These are phyloP conservation scores for Wickerhamomyces bovis DNA, from an alignment of 805 yeast species.

Conservation along the genomic window DNA sequence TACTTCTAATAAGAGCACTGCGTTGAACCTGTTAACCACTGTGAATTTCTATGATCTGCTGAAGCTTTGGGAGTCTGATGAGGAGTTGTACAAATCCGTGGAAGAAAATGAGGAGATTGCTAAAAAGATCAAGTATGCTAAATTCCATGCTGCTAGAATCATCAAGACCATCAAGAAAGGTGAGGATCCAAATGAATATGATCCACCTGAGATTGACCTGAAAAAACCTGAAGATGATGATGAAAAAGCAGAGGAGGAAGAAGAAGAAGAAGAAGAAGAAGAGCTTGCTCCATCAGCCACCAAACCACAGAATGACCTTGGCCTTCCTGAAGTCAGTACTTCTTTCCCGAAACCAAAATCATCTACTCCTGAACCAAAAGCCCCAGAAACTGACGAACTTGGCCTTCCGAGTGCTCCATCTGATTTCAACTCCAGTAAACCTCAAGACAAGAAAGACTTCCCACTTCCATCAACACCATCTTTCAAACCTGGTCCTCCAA, in stretches of 20 bases:
- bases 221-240: conserved; percentile 1
- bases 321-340: conserved; percentile 1
- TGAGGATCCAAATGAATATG: conserved; percentile 53
- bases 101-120: conserved; percentile 27
- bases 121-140: conserved; percentile 50
- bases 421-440: background rate
- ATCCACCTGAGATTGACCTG: conserved; percentile 27
- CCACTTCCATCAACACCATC: conserved; percentile 8
- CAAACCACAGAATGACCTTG: conserved; percentile 5
- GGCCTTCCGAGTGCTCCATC: conserved; percentile 6
- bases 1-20: conserved; percentile 40
- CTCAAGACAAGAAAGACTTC: background rate
- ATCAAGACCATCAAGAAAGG: conserved; percentile 42
- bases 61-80: conserved; percentile 35
- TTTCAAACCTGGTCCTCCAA: conserved; percentile 1
- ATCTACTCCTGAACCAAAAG: conserved; percentile 6
- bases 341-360: conserved; percentile 1
- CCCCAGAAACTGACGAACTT: conserved; percentile 4
- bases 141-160: conserved; percentile 56
- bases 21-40: conserved; percentile 46
- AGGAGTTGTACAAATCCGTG: background rate
- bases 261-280: background rate
- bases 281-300: conserved; percentile 6
- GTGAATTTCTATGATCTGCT: conserved; percentile 47
- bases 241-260: background rate